These are phyloP conservation scores for Russula sp. DNA, from an alignment of 768 basidiomycete genomes.

Conservation along the genomic window DNA sequence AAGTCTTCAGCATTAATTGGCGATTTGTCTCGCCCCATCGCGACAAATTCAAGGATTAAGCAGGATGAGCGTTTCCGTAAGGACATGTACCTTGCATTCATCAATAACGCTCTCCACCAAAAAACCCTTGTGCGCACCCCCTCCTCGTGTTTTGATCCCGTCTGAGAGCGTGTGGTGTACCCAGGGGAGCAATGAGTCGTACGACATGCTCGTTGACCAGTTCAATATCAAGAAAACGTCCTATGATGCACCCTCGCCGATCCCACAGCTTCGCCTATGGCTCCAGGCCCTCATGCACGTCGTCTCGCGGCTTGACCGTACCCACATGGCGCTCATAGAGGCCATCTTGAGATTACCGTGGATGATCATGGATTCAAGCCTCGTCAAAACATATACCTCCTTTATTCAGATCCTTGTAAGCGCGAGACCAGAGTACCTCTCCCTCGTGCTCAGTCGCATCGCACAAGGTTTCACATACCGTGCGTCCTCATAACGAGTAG, in stretches of 20 bases:
- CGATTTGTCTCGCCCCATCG: constrained; percentile 50
- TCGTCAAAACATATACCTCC: constrained; percentile 83
- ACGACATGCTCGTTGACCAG: constrained; percentile 85
- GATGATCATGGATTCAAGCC: constrained; percentile 80
- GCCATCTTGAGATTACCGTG: constrained; percentile 86
- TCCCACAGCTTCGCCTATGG: constrained; percentile 67
- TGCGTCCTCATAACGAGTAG: constrained; percentile 38
- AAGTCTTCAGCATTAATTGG: constrained; percentile 23
- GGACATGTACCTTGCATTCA: constrained; percentile 80
- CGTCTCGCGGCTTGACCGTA: constrained; percentile 81
- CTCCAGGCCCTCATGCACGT: constrained; percentile 85
- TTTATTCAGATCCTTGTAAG: constrained; percentile 91
- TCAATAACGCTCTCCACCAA: constrained; percentile 74
- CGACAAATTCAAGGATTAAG: constrained; percentile 72
- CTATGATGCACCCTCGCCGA: constrained; percentile 31
- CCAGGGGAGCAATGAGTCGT: constrained; percentile 69
- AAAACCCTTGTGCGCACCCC: constrained; percentile 53
- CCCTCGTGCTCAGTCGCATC: constrained; percentile 73
- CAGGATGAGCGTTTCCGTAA: constrained; percentile 70
- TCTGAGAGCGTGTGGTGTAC: neutral
- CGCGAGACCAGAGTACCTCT: constrained; percentile 87
- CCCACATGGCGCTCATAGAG: constrained; percentile 74
- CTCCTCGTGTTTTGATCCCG: constrained; percentile 12
- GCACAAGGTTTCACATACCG: constrained; percentile 86
- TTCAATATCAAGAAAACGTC: constrained; percentile 54